These are phyloP conservation scores for Iberis pinnata DNA, from an alignment of 345 rosid genomes.

Conservation along the genomic window DNA sequence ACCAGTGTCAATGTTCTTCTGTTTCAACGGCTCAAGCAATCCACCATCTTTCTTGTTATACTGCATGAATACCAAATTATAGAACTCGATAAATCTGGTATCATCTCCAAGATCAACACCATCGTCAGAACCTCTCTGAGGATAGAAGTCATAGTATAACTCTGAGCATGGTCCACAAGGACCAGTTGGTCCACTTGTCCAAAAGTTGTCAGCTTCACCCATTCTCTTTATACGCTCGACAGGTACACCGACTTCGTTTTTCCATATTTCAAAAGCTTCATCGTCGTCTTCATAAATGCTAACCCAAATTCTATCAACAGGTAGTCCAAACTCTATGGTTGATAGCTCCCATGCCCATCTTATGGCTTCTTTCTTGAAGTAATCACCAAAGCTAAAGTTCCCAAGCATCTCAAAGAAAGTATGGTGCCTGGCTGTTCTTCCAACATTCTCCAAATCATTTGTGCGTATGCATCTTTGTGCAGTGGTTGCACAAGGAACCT, in stretches of 20 bases:
- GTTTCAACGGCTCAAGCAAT: slow-evolving; percentile 76
- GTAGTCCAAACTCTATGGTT: slow-evolving; percentile 63
- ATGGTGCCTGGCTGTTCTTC: slow-evolving; percentile 78
- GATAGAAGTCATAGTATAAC: slow-evolving; percentile 82
- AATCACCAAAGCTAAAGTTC: slow-evolving; percentile 94
- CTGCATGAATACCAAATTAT: slow-evolving; percentile 93
- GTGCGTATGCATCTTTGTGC: slow-evolving; percentile 91
- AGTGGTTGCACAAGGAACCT: slow-evolving; percentile 77
- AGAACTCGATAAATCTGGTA: slow-evolving; percentile 82
- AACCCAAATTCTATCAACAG: slow-evolving; percentile 67
- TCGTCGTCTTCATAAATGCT: slow-evolving; percentile 81
- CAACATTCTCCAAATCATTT: slow-evolving; percentile 93
- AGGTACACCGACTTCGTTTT: slow-evolving; percentile 70
- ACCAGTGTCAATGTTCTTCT: slow-evolving; percentile 90
- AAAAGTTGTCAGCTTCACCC: slow-evolving; percentile 94
- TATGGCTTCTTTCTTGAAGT: slow-evolving; percentile 88
- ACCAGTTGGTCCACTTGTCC: slow-evolving; percentile 90
- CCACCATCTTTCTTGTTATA: slow-evolving; percentile 81
- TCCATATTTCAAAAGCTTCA: slow-evolving; percentile 87
- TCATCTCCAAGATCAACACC: slow-evolving; percentile 93
- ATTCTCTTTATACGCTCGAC: slow-evolving; percentile 68
- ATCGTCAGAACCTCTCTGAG: slow-evolving; percentile 57
- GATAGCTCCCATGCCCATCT: slow-evolving; percentile 98
- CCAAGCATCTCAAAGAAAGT: slow-evolving; percentile 98
- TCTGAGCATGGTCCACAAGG: slow-evolving; percentile 99